Conservation (phyloP, 148 eudicot genomes). For the Camellia granthamiana region DNA sequence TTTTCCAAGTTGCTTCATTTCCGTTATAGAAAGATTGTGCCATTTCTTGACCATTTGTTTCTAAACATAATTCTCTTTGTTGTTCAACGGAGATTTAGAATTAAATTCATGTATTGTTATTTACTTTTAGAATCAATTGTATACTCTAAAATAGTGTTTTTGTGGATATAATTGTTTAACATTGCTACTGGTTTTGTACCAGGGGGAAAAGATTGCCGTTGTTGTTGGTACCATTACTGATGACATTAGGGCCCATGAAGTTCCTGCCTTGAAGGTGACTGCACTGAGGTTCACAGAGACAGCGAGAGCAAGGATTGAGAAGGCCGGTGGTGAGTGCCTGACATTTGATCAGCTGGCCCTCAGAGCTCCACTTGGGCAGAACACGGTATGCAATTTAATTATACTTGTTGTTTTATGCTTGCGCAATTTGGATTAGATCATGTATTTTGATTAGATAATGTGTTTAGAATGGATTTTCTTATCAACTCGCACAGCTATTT, state of each 20-base stretch:
- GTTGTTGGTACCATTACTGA: slow-evolving; percentile 52
- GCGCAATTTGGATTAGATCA: neutral
- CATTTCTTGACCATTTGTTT: neutral
- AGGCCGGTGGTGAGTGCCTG: slow-evolving; percentile 59
- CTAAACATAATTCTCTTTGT: neutral
- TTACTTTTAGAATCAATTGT: neutral
- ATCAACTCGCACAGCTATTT: too few relatives aligned
- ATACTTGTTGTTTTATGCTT: neutral
- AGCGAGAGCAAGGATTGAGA: slow-evolving; percentile 58
- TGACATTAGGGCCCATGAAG: slow-evolving; percentile 47
- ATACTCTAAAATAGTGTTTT: neutral
- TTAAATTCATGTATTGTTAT: neutral
- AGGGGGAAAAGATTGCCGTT: slow-evolving; percentile 49
- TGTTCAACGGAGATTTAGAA: neutral
- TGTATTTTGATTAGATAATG: neutral
- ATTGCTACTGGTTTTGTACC: neutral
- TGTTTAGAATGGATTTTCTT: neutral
- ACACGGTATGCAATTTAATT: slow-evolving; percentile 38
- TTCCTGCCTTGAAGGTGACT: slow-evolving; percentile 47
- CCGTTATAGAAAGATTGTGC: neutral
- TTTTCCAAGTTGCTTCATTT: neutral
- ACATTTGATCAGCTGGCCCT: slow-evolving; percentile 66
- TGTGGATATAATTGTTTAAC: neutral
- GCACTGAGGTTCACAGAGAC: slow-evolving; percentile 60
- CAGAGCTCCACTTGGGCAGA: slow-evolving; percentile 62